Evolutionary conservation across 768 basidiomycete species (phyloP).

Genomic region (Tulasnella sp.): DNA sequence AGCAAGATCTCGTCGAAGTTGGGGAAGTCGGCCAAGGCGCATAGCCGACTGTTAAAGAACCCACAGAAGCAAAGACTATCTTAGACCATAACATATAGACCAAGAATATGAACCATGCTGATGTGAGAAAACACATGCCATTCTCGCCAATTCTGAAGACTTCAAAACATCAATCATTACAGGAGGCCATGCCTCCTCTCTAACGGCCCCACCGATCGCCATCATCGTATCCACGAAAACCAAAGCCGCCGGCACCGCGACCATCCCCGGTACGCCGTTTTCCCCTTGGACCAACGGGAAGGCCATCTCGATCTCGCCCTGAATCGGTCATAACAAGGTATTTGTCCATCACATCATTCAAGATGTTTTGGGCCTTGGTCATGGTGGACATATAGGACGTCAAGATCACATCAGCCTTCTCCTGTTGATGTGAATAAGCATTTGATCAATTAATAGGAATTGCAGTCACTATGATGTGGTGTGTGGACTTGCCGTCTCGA

Average conservation of each 20-base stretch:
- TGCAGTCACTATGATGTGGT: neutral
- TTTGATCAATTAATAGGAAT: neutral
- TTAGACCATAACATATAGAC: no score
- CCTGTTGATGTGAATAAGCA: slow-evolving; percentile 53
- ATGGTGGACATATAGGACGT: slow-evolving; percentile 80
- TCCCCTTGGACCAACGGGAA: neutral
- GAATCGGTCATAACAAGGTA: slow-evolving; percentile 1
- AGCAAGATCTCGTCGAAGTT: slow-evolving; percentile 13
- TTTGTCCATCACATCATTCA: slow-evolving; percentile 61
- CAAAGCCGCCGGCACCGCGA: no score
- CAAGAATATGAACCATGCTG: no score
- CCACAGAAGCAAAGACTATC: neutral
- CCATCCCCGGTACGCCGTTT: no score
- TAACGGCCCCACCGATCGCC: no score
- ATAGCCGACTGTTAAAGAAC: neutral
- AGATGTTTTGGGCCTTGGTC: slow-evolving; percentile 75
- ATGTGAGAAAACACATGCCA: no score
- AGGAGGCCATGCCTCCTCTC: no score
- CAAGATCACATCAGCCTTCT: slow-evolving; percentile 91
- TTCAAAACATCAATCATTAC: no score
- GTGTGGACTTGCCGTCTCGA: slow-evolving; percentile 64
- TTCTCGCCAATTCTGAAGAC: no score
- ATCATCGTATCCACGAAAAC: no score
- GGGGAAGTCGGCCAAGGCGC: slow-evolving; percentile 6
- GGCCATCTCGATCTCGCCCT: neutral